phyloP scores from a whole-genome alignment of 2,329 filamentous ascomycete genomes.

The Trichocomaceae sp. region DNA sequence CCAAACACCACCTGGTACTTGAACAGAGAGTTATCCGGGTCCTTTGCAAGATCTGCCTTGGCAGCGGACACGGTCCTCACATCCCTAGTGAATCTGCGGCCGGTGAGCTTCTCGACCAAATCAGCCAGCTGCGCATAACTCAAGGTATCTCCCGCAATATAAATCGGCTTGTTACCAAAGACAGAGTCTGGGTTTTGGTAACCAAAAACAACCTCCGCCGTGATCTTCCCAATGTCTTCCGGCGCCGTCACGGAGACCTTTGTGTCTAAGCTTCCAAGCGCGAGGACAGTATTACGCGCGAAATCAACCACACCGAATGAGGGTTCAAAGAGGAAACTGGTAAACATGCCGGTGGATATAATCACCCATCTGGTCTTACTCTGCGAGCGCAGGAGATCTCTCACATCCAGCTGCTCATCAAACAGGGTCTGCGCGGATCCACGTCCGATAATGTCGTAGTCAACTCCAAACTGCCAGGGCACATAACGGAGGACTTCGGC shows the following conservation, averaged over 20 bases:
- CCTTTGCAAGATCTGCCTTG: constrained; percentile 39
- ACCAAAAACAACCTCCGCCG: constrained; percentile 48
- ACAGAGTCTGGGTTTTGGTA: constrained; percentile 13
- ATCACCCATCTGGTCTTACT: constrained; percentile 52
- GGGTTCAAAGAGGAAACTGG: constrained; percentile 59
- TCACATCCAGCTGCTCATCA: constrained; percentile 59
- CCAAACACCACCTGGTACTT: constrained; percentile 60
- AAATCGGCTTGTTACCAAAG: constrained; percentile 44
- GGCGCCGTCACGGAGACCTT: constrained; percentile 57
- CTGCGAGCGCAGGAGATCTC: constrained; percentile 47
- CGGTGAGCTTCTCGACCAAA: constrained; percentile 44
- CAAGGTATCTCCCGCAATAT: constrained; percentile 57
- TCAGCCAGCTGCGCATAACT: constrained; percentile 51
- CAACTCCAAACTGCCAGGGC: constrained; percentile 68
- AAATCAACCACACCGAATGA: constrained; percentile 58
- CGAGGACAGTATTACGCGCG: constrained; percentile 38
- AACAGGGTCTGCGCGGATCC: constrained; percentile 60
- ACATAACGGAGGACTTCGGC: constrained; percentile 50
- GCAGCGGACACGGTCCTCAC: constrained; percentile 45
- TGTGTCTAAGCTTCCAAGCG: constrained; percentile 57
- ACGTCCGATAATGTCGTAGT: constrained; percentile 59
- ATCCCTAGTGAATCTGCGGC: constrained; percentile 42
- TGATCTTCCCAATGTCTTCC: constrained; percentile 56
- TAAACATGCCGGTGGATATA: constrained; percentile 62
- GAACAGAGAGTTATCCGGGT: constrained; percentile 45